Percentiles rank a stretch among this genome's conserved stretches.
These are phyloP conservation scores for Gossypium lobatum DNA, from an alignment of 441 rosid genomes.

Conservation along the genomic window DNA sequence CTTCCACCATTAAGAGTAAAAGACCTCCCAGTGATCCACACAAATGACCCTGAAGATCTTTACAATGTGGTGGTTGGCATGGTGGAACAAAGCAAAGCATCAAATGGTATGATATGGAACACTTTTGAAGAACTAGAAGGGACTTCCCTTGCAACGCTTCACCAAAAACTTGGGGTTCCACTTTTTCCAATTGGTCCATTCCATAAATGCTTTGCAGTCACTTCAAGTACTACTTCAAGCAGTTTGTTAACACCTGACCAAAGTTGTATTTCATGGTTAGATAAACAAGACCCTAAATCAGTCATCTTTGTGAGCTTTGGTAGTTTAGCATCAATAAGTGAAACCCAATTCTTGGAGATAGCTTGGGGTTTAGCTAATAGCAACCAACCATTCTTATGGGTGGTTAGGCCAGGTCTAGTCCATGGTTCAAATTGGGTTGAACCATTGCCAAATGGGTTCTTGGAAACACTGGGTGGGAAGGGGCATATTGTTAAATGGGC, in stretches of 20 bases:
- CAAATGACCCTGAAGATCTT: slow-evolving; percentile 24
- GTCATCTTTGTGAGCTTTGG: slow-evolving; percentile 61
- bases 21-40: slow-evolving; percentile 45
- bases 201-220: slow-evolving; percentile 31
- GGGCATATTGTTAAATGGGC: slow-evolving; percentile 58
- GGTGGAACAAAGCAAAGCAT: slow-evolving; percentile 29
- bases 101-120: slow-evolving; percentile 50
- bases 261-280: slow-evolving; percentile 47
- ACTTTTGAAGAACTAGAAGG: slow-evolving; percentile 47
- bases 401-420: slow-evolving; percentile 37
- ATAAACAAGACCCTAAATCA: slow-evolving; percentile 36
- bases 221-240: slow-evolving; percentile 18
- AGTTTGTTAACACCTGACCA: slow-evolving; percentile 33
- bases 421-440: slow-evolving; percentile 28
- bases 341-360: slow-evolving; percentile 37
- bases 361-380: slow-evolving; percentile 50
- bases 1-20: slow-evolving; percentile 47
- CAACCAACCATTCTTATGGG: slow-evolving; percentile 46
- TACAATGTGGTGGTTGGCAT: slow-evolving; percentile 25
- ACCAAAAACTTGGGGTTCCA: slow-evolving; percentile 33
- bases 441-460: slow-evolving; percentile 28
- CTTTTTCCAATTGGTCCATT: slow-evolving; percentile 60
- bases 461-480: slow-evolving; percentile 24
- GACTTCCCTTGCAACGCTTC: slow-evolving; percentile 21
- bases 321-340: slow-evolving; percentile 30